phyloP scores from a whole-genome alignment of 1,284 basidiomycete genomes.

The Ceratobasidium sp. region DNA sequence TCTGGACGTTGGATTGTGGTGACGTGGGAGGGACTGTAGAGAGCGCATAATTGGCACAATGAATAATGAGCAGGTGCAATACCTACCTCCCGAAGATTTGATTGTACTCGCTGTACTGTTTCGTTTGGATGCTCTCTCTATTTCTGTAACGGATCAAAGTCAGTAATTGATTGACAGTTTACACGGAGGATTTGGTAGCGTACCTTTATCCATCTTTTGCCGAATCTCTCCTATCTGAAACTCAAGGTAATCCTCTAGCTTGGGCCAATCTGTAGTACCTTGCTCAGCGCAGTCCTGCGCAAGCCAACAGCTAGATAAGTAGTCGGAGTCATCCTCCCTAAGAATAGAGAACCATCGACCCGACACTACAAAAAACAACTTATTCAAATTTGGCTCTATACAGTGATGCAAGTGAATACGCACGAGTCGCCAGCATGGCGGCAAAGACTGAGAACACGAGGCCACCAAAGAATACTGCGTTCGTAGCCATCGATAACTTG shows the following conservation, averaged over 20 bases:
- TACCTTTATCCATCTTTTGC: not conserved
- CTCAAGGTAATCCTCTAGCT: conserved; percentile 20
- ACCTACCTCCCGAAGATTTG: too few species aligned
- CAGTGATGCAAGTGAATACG: not conserved
- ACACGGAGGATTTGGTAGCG: not conserved
- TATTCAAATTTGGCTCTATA: not conserved
- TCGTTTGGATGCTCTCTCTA: too few species aligned
- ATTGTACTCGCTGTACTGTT: not conserved
- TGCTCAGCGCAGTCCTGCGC: conserved; percentile 31
- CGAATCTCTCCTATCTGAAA: conserved; percentile 19
- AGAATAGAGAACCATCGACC: conserved; percentile 43
- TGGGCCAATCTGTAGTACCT: not conserved
- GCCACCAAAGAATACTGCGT: conserved; percentile 39
- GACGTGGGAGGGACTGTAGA: too few species aligned
- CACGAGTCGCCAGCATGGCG: conserved; percentile 29
- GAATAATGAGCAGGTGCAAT: too few species aligned
- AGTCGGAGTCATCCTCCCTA: conserved; percentile 39
- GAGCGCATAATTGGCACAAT: too few species aligned
- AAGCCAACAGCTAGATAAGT: conserved; percentile 44
- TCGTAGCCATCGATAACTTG: conserved; percentile 15
- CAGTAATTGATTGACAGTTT: too few species aligned
- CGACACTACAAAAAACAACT: conserved; percentile 2
- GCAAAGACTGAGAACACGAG: conserved; percentile 38
- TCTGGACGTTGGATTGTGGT: not conserved
- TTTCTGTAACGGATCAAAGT: too few species aligned